Base-by-base conservation (phyloP, 768 basidiomycete genomes). In the Phaeotremella skinneri region DNA sequence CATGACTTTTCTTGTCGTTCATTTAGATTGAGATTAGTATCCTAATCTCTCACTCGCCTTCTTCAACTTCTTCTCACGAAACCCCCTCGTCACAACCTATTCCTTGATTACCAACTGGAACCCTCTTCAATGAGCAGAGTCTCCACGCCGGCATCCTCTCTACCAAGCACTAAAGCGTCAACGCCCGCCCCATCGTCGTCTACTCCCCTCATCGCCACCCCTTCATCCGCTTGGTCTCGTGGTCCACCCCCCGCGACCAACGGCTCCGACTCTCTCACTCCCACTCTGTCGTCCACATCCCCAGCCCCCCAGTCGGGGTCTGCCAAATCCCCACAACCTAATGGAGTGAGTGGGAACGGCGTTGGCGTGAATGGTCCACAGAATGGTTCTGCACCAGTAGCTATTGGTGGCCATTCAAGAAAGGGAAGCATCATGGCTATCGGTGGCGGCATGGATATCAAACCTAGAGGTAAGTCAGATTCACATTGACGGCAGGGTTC, bases 121-220 rank as follows among this genome's bases (percentile, higher is more conserved):
- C 21, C 23, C 43, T 45, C 6, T 23, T 68, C 63, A 90, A 93
- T 93, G 91, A 93, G 89, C 89, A 91, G 87, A 86, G 84, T 84
- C 80, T 85, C 88, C 68, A 83, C 86, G 78, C 82, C 84, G 80
- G 81, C 83, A 83, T 79, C 78, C 84, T 80, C 84, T 82, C 83
- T 30, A 27, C 39, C 85, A 86, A 80, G 80, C 87, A 77, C 77
- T 82, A 81, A 84, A 85, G 82, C 66, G 41, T 51, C 66, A 39
- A 34, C 64, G 55, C 45, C 42, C 45, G 47, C 61, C 31, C 53
- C 61, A 25, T 55, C 58, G 43, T 11, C 43, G 43, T 6, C 11
- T 9, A 45, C 13, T 21, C 13, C 9, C 43, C 11, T 23, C 21
- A 13, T 6, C 20, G 7, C 43, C 45, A 56, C 70, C 34, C 49